Percentiles rank a stretch among this genome's conserved stretches.
phyloP scores from a whole-genome alignment of 495 filamentous ascomycete genomes.

The Penicillium waksmanii region DNA sequence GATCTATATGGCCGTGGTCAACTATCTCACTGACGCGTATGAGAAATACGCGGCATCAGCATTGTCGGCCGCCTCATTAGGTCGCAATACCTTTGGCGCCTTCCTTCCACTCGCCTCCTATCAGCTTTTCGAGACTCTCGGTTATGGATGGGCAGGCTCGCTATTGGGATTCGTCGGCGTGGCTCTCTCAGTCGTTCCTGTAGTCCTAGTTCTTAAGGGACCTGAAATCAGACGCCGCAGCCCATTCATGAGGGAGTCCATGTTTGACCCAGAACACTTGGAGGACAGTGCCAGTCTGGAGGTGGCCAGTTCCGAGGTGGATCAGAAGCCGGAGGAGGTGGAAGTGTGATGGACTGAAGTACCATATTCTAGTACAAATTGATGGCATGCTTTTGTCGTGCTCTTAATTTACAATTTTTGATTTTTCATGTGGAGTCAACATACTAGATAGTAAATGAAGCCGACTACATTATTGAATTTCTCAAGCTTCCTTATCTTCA shows the following conservation, averaged over 20 bases:
- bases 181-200: conserved; percentile 40
- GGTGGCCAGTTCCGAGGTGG: not conserved
- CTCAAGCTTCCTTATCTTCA: too few species aligned
- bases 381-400: too few species aligned
- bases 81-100: conserved; percentile 39
- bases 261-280: conserved; percentile 24
- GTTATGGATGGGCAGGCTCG: conserved; percentile 48
- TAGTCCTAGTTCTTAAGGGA: conserved; percentile 43
- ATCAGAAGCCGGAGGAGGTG: conserved; percentile 1
- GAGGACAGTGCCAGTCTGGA: not conserved
- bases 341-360: conserved; percentile 1
- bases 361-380: too few species aligned
- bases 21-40: conserved; percentile 52
- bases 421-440: not conserved
- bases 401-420: not conserved
- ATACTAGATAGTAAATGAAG: not conserved
- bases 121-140: conserved; percentile 43
- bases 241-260: conserved; percentile 45
- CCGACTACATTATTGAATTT: not conserved
- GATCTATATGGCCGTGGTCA: conserved; percentile 53
- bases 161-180: conserved; percentile 47
- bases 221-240: conserved; percentile 38
- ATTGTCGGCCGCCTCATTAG: conserved; percentile 38
- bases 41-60: conserved; percentile 45
- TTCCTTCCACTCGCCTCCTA: conserved; percentile 44